Base-by-base conservation (phyloP, 257 asterid species). In the Cruciata laevipes region DNA sequence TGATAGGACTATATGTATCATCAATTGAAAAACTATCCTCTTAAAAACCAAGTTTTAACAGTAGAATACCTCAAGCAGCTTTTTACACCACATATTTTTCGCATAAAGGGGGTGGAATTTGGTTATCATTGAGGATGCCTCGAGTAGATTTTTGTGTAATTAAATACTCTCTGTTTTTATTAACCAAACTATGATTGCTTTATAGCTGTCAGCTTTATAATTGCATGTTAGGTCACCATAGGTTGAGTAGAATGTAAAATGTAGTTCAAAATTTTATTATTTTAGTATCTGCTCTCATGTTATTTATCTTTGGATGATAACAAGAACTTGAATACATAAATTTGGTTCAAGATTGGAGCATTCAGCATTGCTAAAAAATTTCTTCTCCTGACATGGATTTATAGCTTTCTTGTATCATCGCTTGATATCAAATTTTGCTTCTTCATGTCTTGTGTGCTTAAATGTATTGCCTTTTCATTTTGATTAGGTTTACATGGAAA, bases 401-500 rank as follows among this genome's bases (percentile, higher is more conserved):
- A 25, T 17, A 30, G n/a, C 16, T 6, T 60, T 60, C 38, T 6
- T 25, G 38, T 60, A 27, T 60, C 21, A 27, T 30, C 64, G 14
- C 30, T 60, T 0, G 42, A 35, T 14, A 30, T 60, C 38, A 27
- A 30, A 27, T 30, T 27, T 27, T 23, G 20, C 25, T 53, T 56
- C 24, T 49, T 1, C 6, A 30, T 31, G 33, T 21, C 20, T 47
- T 53, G 38, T 69, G 73, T 38, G 57, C 69, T 37, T 4, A 13
- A 53, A n/a, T 58, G 10, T 55, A 17, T 63, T 58, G 47, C 11
- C 30, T 71, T 44, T 69, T 72, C 61, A 42, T 55, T 31, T 33
- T 61, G 63, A 24, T 66, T 38, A 72, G 76, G 99, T 94, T 31
- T 88, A 85, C 81, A 94, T 94, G 99, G 99, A 90, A 83, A 90